Base-by-base conservation (phyloP, 306 rosid genomes). In the Cucurbita argyrosperma region DNA sequence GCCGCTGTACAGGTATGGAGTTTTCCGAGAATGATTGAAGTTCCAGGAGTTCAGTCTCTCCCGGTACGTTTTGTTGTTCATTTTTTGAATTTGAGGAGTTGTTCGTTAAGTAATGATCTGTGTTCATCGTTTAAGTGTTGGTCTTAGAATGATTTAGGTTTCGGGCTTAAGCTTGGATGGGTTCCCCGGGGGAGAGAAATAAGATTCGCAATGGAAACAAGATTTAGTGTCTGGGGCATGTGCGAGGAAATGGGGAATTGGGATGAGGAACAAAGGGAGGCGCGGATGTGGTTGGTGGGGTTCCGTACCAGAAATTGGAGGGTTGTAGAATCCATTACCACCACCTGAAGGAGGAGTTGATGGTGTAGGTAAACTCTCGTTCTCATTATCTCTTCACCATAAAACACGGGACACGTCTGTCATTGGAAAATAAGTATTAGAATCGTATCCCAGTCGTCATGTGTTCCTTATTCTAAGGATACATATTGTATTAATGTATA, bases 281-380 rank as follows among this genome's bases (percentile, higher is more conserved):
- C 23, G 90, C 52, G 4, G 96, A 90, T 46, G 86, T 78, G 72
- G 75, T 60, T 72, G 97, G 93, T 15, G 97, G 88, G 83, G 82
- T 84, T 51, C 52, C 79, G 4, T 53, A 21, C 0, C 23, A 21
- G 26, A n/a, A n/a, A n/a, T n/a, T n/a, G n/a, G n/a, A n/a, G n/a
- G n/a, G n/a, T n/a, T n/a, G n/a, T n/a, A n/a, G n/a, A n/a, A n/a
- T n/a, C n/a, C n/a, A n/a, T n/a, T n/a, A n/a, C n/a, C n/a, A n/a
- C n/a, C n/a, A n/a, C n/a, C n/a, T n/a, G n/a, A n/a, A n/a, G n/a
- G n/a, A n/a, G n/a, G n/a, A n/a, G n/a, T n/a, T n/a, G n/a, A n/a
- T n/a, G n/a, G n/a, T n/a, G n/a, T n/a, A n/a, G n/a, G n/a, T n/a
- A n/a, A n/a, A n/a, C n/a, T n/a, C n/a, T n/a, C n/a, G n/a, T n/a